Evolutionary conservation across 2,329 filamentous ascomycete species (phyloP).

Genomic region (Aschersonia sp.): DNA sequence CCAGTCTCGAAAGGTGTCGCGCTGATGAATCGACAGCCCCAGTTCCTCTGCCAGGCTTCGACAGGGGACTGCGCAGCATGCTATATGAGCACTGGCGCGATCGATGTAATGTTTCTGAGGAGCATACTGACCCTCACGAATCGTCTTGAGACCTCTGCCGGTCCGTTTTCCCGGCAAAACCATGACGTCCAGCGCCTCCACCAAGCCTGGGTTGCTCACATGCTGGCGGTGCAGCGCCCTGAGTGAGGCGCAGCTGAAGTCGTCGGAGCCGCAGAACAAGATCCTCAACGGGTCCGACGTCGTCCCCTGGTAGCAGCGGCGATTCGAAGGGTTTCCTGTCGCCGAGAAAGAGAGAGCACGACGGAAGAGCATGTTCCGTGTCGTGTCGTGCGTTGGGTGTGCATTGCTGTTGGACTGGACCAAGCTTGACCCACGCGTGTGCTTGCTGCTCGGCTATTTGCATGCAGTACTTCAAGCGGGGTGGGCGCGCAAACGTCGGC

Average conservation of each 20-base stretch:
- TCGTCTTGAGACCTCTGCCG: conserved; percentile 56
- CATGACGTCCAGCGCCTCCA: conserved; percentile 74
- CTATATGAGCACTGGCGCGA: background rate
- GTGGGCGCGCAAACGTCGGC: too few species aligned
- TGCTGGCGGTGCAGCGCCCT: conserved; percentile 52
- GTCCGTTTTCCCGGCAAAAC: conserved; percentile 65
- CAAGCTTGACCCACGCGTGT: too few species aligned
- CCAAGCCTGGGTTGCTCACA: conserved; percentile 31
- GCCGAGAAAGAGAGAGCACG: background rate
- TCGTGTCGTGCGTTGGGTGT: too few species aligned
- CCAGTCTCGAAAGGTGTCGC: conserved; percentile 77
- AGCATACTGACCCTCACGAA: conserved; percentile 44
- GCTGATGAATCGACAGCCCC: conserved; percentile 53
- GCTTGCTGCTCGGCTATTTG: too few species aligned
- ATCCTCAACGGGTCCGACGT: conserved; percentile 55
- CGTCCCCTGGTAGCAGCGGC: background rate
- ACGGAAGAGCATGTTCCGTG: too few species aligned
- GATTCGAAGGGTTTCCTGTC: background rate
- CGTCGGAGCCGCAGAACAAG: conserved; percentile 88
- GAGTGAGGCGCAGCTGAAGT: conserved; percentile 72
- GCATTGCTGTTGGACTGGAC: too few species aligned
- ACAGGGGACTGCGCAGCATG: conserved; percentile 50
- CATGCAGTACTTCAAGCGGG: too few species aligned
- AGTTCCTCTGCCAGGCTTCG: conserved; percentile 49
- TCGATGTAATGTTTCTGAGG: background rate